A percentile compares a stretch with the other conserved stretches of the same genome.
Evolutionary conservation across 2,329 filamentous ascomycete species (phyloP).

Genomic region (Penicillium sp.): DNA sequence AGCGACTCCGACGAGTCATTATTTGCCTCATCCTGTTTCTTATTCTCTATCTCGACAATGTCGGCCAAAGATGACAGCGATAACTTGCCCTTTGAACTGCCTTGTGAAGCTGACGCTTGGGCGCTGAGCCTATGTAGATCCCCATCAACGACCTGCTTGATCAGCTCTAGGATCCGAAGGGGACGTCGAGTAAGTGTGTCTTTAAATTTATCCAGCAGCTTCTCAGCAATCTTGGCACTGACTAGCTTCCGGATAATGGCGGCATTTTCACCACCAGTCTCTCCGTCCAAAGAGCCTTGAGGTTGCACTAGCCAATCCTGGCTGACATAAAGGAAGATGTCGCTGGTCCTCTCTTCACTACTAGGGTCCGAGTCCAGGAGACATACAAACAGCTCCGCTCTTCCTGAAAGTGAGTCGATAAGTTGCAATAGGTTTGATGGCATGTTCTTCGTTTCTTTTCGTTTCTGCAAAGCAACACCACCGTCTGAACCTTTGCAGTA

Average conservation of each 20-base stretch:
- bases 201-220: conserved; percentile 42
- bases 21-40: conserved; percentile 13
- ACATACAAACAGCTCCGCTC: conserved; percentile 38
- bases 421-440: conserved; percentile 32
- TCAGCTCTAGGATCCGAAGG: conserved; percentile 40
- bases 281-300: conserved; percentile 12
- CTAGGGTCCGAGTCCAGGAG: conserved; percentile 40
- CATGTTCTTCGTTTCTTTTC: conserved; percentile 14
- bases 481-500: conserved; percentile 27
- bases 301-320: conserved; percentile 40
- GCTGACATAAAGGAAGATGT: conserved; percentile 44
- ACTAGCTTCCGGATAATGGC: conserved; percentile 37
- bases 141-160: conserved; percentile 42
- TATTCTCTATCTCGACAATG: conserved; percentile 27
- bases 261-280: conserved; percentile 24
- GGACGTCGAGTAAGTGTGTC: conserved; percentile 42
- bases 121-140: conserved; percentile 27
- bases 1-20: conserved; percentile 37
- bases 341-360: conserved; percentile 39
- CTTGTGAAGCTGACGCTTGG: conserved; percentile 2
- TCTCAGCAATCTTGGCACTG: conserved; percentile 42
- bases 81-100: conserved; percentile 18
- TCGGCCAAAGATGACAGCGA: conserved; percentile 38
- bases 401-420: conserved; percentile 35
- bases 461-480: conserved; percentile 29